Percentiles rank a stretch among this genome's conserved stretches.
Conservation (phyloP, 2,329 filamentous ascomycete species). For the Aspergillus nomiae region DNA sequence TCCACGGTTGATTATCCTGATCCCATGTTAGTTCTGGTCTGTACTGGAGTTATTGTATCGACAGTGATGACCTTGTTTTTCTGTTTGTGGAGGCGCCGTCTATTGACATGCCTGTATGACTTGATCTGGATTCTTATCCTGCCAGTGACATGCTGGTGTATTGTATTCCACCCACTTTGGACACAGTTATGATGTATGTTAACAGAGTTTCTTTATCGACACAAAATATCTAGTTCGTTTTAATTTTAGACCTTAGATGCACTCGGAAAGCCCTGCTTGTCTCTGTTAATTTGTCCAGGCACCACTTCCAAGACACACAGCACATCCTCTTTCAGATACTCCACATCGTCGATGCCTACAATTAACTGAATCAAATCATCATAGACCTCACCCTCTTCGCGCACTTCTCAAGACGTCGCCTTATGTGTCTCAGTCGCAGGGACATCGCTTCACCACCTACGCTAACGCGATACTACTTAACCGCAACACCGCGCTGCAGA, state of each 20-base stretch:
- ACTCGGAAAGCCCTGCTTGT: not conserved
- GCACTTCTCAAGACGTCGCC: not conserved
- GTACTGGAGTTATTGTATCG: not conserved
- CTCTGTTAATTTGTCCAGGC: not conserved
- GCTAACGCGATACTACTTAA: not conserved
- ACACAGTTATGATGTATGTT: conserved; percentile 23
- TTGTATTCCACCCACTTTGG: conserved; percentile 10
- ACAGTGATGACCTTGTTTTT: conserved; percentile 9
- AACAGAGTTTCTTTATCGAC: conserved; percentile 14
- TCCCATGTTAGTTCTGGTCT: conserved; percentile 2
- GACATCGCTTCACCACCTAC: not conserved
- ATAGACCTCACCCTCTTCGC: not conserved
- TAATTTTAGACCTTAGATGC: not conserved
- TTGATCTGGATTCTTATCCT: conserved; percentile 5
- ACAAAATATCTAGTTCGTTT: conserved; percentile 3
- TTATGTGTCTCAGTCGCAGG: not conserved
- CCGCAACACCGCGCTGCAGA: not conserved
- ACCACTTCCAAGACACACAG: not conserved
- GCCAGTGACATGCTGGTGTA: conserved; percentile 4
- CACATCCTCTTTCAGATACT: not conserved
- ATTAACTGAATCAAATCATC: not conserved
- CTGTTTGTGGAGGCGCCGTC: conserved; percentile 4
- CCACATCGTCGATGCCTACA: not conserved
- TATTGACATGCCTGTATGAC: conserved; percentile 9
- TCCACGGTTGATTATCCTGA: conserved; percentile 1